Conservation (phyloP, 257 asterid genomes). For the Gentiana dahurica region DNA sequence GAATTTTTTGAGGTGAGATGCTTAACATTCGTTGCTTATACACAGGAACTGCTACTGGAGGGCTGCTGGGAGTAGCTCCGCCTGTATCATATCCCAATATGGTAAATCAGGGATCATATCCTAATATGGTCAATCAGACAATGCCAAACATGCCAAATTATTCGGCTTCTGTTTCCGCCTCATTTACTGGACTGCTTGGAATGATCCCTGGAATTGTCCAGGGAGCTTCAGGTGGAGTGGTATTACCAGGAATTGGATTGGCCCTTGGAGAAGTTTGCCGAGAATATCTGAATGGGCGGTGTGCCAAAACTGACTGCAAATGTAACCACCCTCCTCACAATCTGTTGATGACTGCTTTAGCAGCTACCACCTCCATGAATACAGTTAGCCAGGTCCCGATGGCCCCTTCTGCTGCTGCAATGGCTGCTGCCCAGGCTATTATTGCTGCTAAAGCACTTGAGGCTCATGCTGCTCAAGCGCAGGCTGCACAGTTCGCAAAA, state of each 20-base stretch:
- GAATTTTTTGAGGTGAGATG: no score
- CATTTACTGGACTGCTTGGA: conserved; percentile 93
- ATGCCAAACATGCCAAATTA: conserved; percentile 99
- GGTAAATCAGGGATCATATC: conserved; percentile 71
- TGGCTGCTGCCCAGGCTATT: conserved; percentile 99
- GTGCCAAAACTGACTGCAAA: conserved; percentile 74
- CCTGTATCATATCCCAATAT: conserved; percentile 59
- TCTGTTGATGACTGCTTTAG: conserved; percentile 77
- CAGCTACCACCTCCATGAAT: conserved; percentile 73
- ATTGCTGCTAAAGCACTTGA: conserved; percentile 99
- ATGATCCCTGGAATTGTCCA: conserved; percentile 86
- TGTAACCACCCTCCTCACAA: conserved; percentile 83
- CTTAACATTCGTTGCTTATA: conserved; percentile 8
- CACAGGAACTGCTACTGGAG: conserved; percentile 74
- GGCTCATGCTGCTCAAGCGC: conserved; percentile 90
- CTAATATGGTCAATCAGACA: conserved; percentile 81
- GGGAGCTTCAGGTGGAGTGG: conserved; percentile 89
- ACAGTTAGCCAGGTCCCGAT: conserved; percentile 84
- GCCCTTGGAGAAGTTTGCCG: conserved; percentile 89
- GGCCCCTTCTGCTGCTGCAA: conserved; percentile 99
- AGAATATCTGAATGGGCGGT: conserved; percentile 78
- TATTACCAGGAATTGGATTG: conserved; percentile 90
- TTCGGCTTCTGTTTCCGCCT: conserved; percentile 85
- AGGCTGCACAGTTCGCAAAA: conserved; percentile 44
- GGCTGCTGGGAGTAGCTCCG: conserved; percentile 78